These are phyloP conservation scores for Saccharum spontaneum DNA, from an alignment of 176 grass and related monocot species.

Conservation along the genomic window DNA sequence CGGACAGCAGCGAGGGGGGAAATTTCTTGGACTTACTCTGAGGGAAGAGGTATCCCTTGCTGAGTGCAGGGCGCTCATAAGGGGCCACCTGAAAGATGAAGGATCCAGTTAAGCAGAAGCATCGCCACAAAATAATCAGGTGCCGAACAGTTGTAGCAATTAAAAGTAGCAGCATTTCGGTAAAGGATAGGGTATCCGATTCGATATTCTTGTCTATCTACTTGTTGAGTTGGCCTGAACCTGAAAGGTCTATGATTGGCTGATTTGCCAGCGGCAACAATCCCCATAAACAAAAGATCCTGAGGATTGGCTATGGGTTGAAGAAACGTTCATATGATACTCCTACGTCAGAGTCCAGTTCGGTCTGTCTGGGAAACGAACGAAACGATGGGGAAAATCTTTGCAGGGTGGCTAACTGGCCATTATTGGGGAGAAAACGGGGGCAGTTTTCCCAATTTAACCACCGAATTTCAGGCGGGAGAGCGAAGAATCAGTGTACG, in stretches of 20 bases:
- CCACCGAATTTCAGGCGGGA: not conserved
- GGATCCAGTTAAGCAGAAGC: not conserved
- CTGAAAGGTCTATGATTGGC: not conserved
- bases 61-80: constrained; percentile 94
- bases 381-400: not conserved
- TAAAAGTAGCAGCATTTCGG: not conserved
- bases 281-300: not conserved
- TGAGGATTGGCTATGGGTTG: not conserved
- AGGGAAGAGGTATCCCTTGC: constrained; percentile 98
- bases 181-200: not conserved
- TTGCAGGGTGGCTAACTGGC: not conserved
- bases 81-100: constrained; percentile 73
- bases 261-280: not conserved
- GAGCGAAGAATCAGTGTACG: not conserved
- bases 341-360: not conserved
- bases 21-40: constrained; percentile 47
- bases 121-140: not conserved
- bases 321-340: not conserved
- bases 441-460: not conserved
- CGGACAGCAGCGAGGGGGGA: not conserved
- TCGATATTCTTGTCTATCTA: not conserved
- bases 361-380: not conserved
- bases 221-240: not conserved
- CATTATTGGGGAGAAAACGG: too few species aligned
- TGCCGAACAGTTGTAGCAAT: not conserved